A percentile compares a stretch with the other conserved stretches of the same genome.
These are phyloP conservation scores for Decorospora gaudefroyi DNA, from an alignment of 2,329 filamentous ascomycete genomes.

Conservation along the genomic window DNA sequence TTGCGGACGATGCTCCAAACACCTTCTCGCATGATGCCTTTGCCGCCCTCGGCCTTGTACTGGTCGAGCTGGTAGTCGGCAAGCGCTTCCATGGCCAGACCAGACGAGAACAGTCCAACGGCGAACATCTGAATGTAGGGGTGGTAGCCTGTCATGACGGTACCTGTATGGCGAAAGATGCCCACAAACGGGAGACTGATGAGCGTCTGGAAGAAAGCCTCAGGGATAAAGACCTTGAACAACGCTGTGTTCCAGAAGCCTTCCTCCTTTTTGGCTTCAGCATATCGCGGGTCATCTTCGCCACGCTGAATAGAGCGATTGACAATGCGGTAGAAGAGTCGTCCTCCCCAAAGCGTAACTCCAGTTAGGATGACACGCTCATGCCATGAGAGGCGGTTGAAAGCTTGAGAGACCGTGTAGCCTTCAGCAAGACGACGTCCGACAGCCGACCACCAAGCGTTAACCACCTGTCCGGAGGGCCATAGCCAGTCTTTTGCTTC, in stretches of 20 bases:
- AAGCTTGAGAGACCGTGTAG: conserved; percentile 54
- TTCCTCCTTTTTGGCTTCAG: conserved; percentile 55
- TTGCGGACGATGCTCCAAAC: conserved; percentile 66
- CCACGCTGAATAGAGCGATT: conserved; percentile 56
- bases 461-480: conserved; percentile 59
- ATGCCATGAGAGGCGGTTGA: conserved; percentile 56
- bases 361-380: conserved; percentile 61
- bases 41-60: conserved; percentile 53
- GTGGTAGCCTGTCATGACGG: conserved; percentile 46
- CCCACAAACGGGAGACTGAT: conserved; percentile 62
- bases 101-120: conserved; percentile 61
- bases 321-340: conserved; percentile 61
- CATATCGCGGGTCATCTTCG: conserved; percentile 62
- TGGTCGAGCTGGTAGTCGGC: conserved; percentile 61
- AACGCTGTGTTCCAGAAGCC: conserved; percentile 63
- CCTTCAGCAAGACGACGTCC: conserved; percentile 57
- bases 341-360: conserved; percentile 62
- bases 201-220: conserved; percentile 61
- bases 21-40: conserved; percentile 57
- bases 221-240: conserved; percentile 60
- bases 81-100: conserved; percentile 60
- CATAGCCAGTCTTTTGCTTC: conserved; percentile 66
- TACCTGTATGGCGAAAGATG: conserved; percentile 56
- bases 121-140: conserved; percentile 48
- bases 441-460: conserved; percentile 65